Percentiles rank a stretch among this genome's conserved stretches.
These are phyloP conservation scores for Acanthamoeba quina DNA, from an alignment of 208 protist species.

Conservation along the genomic window DNA sequence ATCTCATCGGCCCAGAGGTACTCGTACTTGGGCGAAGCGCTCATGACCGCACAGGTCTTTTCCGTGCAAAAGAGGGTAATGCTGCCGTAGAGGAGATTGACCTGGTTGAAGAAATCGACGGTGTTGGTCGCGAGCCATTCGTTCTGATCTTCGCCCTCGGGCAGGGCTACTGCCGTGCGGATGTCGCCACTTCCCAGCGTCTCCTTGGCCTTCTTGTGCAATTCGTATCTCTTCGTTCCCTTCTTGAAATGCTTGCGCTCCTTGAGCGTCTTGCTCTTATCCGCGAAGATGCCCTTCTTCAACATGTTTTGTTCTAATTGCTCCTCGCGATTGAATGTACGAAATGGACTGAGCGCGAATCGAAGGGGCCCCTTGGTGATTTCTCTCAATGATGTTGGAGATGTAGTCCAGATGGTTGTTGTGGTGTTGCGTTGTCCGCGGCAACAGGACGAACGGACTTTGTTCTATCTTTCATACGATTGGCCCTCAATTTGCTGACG, in stretches of 20 bases:
- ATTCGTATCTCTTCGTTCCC: slow-evolving; percentile 95
- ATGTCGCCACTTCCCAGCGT: slow-evolving; percentile 93
- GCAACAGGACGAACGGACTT: slow-evolving; percentile 11
- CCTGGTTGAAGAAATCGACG: slow-evolving; percentile 99
- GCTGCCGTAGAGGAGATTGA: slow-evolving; percentile 98
- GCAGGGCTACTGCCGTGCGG: slow-evolving; percentile 95
- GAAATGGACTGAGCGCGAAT: not conserved
- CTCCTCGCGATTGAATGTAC: not conserved
- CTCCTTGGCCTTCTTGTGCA: slow-evolving; percentile 93
- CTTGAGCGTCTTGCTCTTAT: slow-evolving; percentile 95
- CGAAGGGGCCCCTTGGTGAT: not conserved
- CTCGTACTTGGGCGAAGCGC: slow-evolving; percentile 95
- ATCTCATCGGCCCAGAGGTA: slow-evolving; percentile 97
- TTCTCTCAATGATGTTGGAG: not conserved
- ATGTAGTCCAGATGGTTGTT: not conserved
- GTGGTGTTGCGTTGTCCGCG: not conserved
- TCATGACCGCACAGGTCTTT: slow-evolving; percentile 97
- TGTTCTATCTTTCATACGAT: not conserved
- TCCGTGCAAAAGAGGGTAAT: slow-evolving; percentile 99
- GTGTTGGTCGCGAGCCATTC: slow-evolving; percentile 98
- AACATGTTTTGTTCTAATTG: not conserved
- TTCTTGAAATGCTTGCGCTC: slow-evolving; percentile 96
- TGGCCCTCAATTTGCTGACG: not conserved
- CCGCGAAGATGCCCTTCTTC: slow-evolving; percentile 52
- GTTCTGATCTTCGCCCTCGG: slow-evolving; percentile 96